These are phyloP conservation scores for Neofusicoccum ribis DNA, from an alignment of 2,329 filamentous ascomycete genomes.

Conservation along the genomic window DNA sequence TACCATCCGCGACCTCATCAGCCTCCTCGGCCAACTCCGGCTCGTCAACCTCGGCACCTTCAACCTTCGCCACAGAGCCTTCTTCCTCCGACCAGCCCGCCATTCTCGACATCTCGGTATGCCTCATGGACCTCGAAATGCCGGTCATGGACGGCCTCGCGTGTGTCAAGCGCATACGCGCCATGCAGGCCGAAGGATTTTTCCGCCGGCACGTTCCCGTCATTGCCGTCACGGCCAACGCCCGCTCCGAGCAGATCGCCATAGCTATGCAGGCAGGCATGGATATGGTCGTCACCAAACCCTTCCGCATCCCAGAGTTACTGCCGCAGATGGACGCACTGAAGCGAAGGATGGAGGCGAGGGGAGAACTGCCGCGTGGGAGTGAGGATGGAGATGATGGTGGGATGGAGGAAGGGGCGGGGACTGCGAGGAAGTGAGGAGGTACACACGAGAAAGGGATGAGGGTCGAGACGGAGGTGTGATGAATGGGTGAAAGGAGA, in stretches of 20 bases:
- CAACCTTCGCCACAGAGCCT: background rate
- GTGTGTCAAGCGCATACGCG: constrained; percentile 34
- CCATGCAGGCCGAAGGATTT: constrained; percentile 29
- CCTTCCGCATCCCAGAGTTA: constrained; percentile 36
- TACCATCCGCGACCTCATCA: no score
- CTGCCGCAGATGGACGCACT: constrained; percentile 28
- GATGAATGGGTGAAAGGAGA: no score
- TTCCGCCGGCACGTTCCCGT: constrained; percentile 33
- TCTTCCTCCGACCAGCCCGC: background rate
- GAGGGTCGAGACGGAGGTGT: no score
- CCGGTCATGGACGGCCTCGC: constrained; percentile 41
- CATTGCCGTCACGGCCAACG: constrained; percentile 40
- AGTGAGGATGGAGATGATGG: background rate
- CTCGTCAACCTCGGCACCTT: background rate
- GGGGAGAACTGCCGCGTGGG: background rate
- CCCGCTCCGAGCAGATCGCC: constrained; percentile 34
- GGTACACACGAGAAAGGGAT: background rate
- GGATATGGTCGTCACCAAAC: constrained; percentile 38
- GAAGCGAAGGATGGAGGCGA: background rate
- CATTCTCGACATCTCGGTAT: constrained; percentile 28
- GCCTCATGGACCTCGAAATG: constrained; percentile 42
- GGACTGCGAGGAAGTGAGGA: background rate
- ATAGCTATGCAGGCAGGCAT: constrained; percentile 34
- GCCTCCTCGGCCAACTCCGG: no score
- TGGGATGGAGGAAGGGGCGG: background rate